These are phyloP conservation scores for Mycosphaerelloides madeirae DNA, from an alignment of 2,329 filamentous ascomycete species.

Conservation along the genomic window DNA sequence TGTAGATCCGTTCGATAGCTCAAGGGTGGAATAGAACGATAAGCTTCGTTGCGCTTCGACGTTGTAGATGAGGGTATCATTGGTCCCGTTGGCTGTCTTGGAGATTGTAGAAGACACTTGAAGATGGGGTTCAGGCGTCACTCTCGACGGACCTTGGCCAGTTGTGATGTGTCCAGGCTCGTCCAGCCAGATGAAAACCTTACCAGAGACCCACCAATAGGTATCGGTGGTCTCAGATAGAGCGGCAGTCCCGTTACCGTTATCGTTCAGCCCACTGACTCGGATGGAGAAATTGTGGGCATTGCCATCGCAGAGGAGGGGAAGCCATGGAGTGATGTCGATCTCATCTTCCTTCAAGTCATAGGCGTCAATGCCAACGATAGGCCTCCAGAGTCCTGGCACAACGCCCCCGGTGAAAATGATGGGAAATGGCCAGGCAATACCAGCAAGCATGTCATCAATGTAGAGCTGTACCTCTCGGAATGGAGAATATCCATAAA, in stretches of 20 bases:
- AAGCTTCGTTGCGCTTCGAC: slow-evolving; percentile 55
- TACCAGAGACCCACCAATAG: slow-evolving; percentile 73
- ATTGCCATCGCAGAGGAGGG: slow-evolving; percentile 61
- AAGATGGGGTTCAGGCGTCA: slow-evolving; percentile 45
- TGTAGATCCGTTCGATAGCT: slow-evolving; percentile 44
- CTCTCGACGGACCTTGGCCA: slow-evolving; percentile 41
- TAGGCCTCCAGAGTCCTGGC: slow-evolving; percentile 69
- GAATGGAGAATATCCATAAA: slow-evolving; percentile 68
- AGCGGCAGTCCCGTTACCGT: slow-evolving; percentile 43
- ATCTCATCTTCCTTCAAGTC: slow-evolving; percentile 76
- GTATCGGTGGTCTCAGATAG: slow-evolving; percentile 56
- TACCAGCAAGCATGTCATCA: slow-evolving; percentile 66
- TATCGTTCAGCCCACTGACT: slow-evolving; percentile 61
- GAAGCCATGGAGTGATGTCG: slow-evolving; percentile 73
- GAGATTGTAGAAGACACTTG: slow-evolving; percentile 47
- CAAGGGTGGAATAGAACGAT: slow-evolving; percentile 49
- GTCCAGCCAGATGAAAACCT: slow-evolving; percentile 74
- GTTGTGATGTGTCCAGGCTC: slow-evolving; percentile 45
- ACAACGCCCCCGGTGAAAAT: slow-evolving; percentile 79
- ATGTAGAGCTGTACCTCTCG: slow-evolving; percentile 74
- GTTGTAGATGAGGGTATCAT: slow-evolving; percentile 52
- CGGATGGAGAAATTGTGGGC: slow-evolving; percentile 64
- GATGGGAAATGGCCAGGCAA: slow-evolving; percentile 75
- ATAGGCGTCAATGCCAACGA: slow-evolving; percentile 74
- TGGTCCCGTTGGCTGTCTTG: slow-evolving; percentile 48